Evolutionary conservation across 805 yeast genomes (phyloP), one percentile per base, ranked within the genome.

Genomic region (Monosporozyma yasuniensis): DNA sequence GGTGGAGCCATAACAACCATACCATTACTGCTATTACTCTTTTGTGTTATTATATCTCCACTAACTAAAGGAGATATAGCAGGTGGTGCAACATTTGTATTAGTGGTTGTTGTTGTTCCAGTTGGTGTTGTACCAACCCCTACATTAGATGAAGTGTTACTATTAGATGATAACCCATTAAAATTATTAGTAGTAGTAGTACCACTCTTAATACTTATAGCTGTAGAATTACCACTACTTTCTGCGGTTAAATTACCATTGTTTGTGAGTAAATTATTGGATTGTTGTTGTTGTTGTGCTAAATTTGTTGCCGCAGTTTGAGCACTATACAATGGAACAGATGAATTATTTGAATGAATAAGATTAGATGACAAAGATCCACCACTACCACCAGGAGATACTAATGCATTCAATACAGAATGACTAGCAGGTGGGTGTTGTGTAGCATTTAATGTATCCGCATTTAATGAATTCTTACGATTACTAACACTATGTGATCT

Each of bases 1-100:
- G 69, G 68, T 7, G 57, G 56, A n/a, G 54, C 53, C 63, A 64
- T 58, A 2, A 49, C 19, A 3, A 18, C n/a, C 4, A 28, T 27
- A 7, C 4, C 19, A 11, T 8, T 35, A 39, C 19, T 42, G 14
- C 37, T 30, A 22, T 8, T 43, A 27, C 23, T 6, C 3, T 16
- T 14, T 35, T 48, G 18, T 4, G 45, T 16, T 35, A 25, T 25
- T 25, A 25, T 25, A n/a, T n/a, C n/a, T n/a, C n/a, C n/a, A n/a
- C n/a, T n/a, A n/a, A n/a, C n/a, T n/a, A n/a, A n/a, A n/a, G n/a
- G n/a, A n/a, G n/a, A n/a, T n/a, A n/a, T n/a, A n/a, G n/a, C n/a
- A n/a, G n/a, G n/a, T n/a, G n/a, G n/a, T n/a, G n/a, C n/a, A n/a
- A n/a, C 8, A 8, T 25, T 25, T 12, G 34, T 37, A 21, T 7